Conservation (phyloP, 192 early-diverging fungal genomes). For the Backusella circina region DNA sequence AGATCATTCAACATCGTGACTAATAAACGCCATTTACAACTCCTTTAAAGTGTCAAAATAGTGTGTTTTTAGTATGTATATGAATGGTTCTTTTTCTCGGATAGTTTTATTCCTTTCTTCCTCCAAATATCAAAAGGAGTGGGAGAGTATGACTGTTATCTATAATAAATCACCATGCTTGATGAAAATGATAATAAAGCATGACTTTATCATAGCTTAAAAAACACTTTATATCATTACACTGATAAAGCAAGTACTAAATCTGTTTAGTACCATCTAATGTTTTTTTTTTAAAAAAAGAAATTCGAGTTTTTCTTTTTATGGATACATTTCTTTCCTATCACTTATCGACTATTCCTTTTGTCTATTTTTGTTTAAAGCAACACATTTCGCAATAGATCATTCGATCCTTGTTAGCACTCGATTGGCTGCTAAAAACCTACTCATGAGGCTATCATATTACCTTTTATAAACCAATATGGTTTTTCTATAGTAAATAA, state of each 20-base stretch:
- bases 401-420: too few species aligned
- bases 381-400: too few species aligned
- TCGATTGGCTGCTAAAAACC: too few species aligned
- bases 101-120: not conserved
- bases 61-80: not conserved
- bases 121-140: not conserved
- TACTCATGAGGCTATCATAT: too few species aligned
- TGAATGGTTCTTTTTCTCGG: not conserved
- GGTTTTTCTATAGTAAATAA: not conserved
- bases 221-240: not conserved
- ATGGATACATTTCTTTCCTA: not conserved
- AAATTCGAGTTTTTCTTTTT: not conserved
- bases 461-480: not conserved
- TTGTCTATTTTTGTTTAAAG: too few species aligned
- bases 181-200: not conserved
- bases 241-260: not conserved
- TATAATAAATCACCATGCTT: not conserved
- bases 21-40: not conserved
- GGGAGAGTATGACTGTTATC: not conserved
- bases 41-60: not conserved
- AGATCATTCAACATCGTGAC: not conserved
- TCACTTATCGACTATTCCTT: too few species aligned
- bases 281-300: too few species aligned
- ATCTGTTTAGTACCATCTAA: not conserved
- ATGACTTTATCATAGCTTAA: not conserved